Conservation (phyloP, 768 basidiomycete species). For the Paxillus rubicundulus region DNA sequence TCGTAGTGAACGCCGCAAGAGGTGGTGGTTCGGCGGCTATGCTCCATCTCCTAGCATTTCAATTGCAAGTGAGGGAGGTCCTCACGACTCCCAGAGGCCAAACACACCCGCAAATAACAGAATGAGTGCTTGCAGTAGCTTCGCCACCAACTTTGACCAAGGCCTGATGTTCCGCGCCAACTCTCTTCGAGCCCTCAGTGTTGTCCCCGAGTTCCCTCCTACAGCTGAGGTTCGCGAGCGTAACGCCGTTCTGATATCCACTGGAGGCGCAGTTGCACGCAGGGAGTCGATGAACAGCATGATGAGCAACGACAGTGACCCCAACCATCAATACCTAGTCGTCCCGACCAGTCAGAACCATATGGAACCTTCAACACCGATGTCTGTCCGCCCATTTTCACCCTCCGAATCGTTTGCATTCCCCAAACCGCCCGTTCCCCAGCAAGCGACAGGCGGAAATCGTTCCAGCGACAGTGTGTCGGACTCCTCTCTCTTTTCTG, state of each 20-base stretch:
- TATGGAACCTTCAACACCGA: slow-evolving; percentile 40
- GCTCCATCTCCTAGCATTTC: neutral
- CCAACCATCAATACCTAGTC: slow-evolving; percentile 40
- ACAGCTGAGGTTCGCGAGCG: slow-evolving; percentile 54
- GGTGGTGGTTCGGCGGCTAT: slow-evolving; percentile 45
- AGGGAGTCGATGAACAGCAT: slow-evolving; percentile 42
- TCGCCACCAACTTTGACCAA: slow-evolving; percentile 59
- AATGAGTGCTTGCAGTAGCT: slow-evolving; percentile 53
- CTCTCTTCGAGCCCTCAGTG: slow-evolving; percentile 13
- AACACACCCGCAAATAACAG: slow-evolving; percentile 22
- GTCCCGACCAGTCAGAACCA: slow-evolving; percentile 23
- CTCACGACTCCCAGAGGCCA: slow-evolving; percentile 11
- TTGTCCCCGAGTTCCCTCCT: slow-evolving; percentile 45
- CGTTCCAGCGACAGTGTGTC: neutral
- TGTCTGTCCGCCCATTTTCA: slow-evolving; percentile 65
- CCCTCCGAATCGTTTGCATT: slow-evolving; percentile 68
- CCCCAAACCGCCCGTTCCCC: slow-evolving; percentile 54
- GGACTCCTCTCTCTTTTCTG: neutral
- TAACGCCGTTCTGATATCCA: slow-evolving; percentile 19
- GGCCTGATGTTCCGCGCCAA: slow-evolving; percentile 27
- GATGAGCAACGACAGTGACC: slow-evolving; percentile 35
- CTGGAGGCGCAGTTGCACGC: slow-evolving; percentile 26
- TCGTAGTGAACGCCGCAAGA: slow-evolving; percentile 41
- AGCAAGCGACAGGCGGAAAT: neutral
- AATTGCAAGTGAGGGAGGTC: slow-evolving; percentile 9